phyloP scores from a whole-genome alignment of 306 rosid genomes.

The Cucumis melo region DNA sequence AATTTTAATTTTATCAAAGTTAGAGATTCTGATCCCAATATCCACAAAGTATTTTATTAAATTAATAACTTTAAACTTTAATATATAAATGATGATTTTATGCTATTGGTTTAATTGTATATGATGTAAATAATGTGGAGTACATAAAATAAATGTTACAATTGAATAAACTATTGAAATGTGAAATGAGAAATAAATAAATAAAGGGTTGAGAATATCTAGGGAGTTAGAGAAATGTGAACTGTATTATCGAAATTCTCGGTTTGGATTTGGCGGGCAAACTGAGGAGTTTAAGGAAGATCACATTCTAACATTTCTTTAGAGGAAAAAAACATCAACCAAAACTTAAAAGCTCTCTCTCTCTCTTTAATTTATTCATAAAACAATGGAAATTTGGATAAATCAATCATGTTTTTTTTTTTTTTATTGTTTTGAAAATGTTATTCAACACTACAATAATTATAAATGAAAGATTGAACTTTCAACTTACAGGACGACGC shows the following conservation, averaged over 20 bases:
- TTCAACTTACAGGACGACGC: too few species aligned
- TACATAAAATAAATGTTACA: background rate
- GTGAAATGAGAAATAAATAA: too few species aligned
- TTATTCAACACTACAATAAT: too few species aligned
- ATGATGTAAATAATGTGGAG: background rate
- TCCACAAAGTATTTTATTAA: background rate
- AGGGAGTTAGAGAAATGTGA: background rate
- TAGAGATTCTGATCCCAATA: background rate
- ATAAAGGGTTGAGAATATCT: background rate
- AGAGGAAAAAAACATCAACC: too few species aligned
- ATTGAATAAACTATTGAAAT: too few species aligned
- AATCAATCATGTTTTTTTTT: too few species aligned
- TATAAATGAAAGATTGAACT: too few species aligned
- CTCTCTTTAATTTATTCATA: too few species aligned
- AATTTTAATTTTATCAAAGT: background rate
- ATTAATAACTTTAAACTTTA: background rate
- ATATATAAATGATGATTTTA: too few species aligned
- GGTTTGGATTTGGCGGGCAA: background rate
- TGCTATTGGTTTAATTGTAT: background rate
- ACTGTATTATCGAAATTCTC: background rate
- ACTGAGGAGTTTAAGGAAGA: background rate
- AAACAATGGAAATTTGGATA: too few species aligned
- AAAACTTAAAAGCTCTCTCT: too few species aligned
- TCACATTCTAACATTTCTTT: background rate
- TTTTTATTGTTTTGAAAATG: too few species aligned